Conservation (phyloP, 805 yeast species). For the Wickerhamiella qilinensis region DNA sequence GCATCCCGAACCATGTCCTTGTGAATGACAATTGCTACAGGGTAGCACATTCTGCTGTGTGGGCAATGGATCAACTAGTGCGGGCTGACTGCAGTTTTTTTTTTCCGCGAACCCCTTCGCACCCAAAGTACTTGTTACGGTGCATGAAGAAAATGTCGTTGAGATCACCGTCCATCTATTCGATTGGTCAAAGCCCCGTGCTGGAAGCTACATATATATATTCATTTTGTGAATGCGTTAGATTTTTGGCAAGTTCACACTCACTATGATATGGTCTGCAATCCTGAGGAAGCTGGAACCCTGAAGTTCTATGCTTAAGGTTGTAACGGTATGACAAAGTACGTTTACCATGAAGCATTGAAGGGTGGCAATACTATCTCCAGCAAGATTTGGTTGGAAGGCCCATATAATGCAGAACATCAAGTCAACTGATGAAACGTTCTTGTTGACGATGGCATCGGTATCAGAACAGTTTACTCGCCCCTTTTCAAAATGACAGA, state of each 20-base stretch:
- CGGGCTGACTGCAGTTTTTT: slow-evolving; percentile 36
- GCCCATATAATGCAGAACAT: slow-evolving; percentile 36
- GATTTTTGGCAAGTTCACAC: slow-evolving; percentile 61
- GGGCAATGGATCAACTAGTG: slow-evolving; percentile 50
- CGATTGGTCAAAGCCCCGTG: slow-evolving; percentile 28
- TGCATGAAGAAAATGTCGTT: slow-evolving; percentile 22
- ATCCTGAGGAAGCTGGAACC: neutral
- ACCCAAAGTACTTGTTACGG: slow-evolving; percentile 1
- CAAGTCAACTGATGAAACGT: slow-evolving; percentile 25
- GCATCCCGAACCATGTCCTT: too few species aligned
- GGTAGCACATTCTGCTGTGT: too few species aligned
- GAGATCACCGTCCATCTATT: slow-evolving; percentile 25
- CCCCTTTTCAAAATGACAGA: slow-evolving; percentile 2
- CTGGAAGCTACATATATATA: slow-evolving; percentile 42
- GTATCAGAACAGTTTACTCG: slow-evolving; percentile 36
- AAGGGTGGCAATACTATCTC: slow-evolving; percentile 14
- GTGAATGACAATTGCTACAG: too few species aligned
- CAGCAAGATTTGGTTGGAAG: slow-evolving; percentile 32
- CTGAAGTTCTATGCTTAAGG: slow-evolving; percentile 9
- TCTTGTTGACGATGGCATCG: slow-evolving; percentile 43
- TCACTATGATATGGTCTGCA: slow-evolving; percentile 28
- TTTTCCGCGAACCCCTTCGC: slow-evolving; percentile 2
- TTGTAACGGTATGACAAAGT: slow-evolving; percentile 10
- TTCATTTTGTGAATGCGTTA: slow-evolving; percentile 34
- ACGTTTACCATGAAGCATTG: slow-evolving; percentile 3